These are phyloP conservation scores for Xylariaceae sp. DNA, from an alignment of 2,329 filamentous ascomycete species.

Conservation along the genomic window DNA sequence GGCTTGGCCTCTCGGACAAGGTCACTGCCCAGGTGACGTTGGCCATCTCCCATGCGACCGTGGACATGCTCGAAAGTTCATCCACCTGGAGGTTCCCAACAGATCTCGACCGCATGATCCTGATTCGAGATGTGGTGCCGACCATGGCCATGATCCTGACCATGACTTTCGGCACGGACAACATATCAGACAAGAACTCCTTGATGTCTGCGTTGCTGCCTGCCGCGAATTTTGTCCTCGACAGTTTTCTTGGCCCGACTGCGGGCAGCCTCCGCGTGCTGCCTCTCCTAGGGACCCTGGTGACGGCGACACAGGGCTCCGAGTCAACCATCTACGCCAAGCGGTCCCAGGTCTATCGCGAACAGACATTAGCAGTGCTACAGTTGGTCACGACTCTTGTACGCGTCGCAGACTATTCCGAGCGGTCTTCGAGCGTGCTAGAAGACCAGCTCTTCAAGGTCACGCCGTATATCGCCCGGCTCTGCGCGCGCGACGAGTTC, in stretches of 20 bases:
- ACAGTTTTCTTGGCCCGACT: constrained; percentile 68
- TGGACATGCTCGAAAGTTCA: constrained; percentile 82
- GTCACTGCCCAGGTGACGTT: constrained; percentile 66
- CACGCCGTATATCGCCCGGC: constrained; percentile 67
- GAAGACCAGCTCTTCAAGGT: constrained; percentile 78
- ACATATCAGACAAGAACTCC: constrained; percentile 41
- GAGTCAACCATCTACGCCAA: constrained; percentile 58
- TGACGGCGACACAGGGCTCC: constrained; percentile 54
- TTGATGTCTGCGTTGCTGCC: constrained; percentile 60
- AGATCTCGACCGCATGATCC: constrained; percentile 60
- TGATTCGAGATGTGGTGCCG: constrained; percentile 62
- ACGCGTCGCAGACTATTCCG: constrained; percentile 61
- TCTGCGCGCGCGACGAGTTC: constrained; percentile 64
- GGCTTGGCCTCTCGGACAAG: constrained; percentile 72
- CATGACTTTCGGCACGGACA: constrained; percentile 70
- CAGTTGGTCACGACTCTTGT: constrained; percentile 63
- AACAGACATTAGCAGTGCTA: constrained; percentile 60
- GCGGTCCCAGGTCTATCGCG: constrained; percentile 48
- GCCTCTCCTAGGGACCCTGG: constrained; percentile 66
- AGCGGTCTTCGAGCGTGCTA: constrained; percentile 58
- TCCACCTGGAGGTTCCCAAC: constrained; percentile 77
- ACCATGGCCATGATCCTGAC: constrained; percentile 67
- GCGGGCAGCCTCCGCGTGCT: constrained; percentile 69
- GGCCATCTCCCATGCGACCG: constrained; percentile 66
- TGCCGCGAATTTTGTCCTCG: constrained; percentile 69